These are phyloP conservation scores for Spiraea crenata DNA, from an alignment of 331 rosid genomes.

Conservation along the genomic window DNA sequence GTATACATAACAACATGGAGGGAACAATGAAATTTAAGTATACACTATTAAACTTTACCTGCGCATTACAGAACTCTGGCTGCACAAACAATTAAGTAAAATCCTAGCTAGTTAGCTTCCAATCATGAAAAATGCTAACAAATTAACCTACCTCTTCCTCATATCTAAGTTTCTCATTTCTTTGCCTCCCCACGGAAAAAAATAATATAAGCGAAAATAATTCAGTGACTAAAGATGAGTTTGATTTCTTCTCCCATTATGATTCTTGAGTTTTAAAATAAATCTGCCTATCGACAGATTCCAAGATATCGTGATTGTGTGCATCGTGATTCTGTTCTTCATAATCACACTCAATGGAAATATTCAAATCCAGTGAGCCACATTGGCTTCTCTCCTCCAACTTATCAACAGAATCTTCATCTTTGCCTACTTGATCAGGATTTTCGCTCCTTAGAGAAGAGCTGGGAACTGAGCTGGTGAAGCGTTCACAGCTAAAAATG, in stretches of 20 bases:
- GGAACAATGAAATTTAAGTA: background rate
- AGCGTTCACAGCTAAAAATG: conserved; percentile 56
- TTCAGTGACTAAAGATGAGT: conserved; percentile 11
- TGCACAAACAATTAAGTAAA: no score
- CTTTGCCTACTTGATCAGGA: conserved; percentile 10
- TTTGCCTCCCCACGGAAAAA: background rate
- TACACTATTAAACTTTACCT: background rate
- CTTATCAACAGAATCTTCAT: conserved; percentile 24
- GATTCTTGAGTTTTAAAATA: conserved; percentile 34
- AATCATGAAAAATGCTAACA: background rate
- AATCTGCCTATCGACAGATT: conserved; percentile 52
- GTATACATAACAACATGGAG: background rate
- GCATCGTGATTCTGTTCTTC: background rate
- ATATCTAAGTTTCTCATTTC: background rate
- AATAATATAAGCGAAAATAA: conserved; percentile 11
- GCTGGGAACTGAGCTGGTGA: conserved; percentile 27
- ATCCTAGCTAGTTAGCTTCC: background rate
- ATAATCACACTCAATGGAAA: conserved; percentile 43
- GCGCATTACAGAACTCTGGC: background rate
- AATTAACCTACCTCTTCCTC: background rate
- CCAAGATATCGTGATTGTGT: conserved; percentile 32
- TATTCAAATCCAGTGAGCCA: conserved; percentile 62
- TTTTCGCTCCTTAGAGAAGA: conserved; percentile 29
- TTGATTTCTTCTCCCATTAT: background rate
- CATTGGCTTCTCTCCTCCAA: conserved; percentile 23